These are phyloP conservation scores for Coemansia sp. DNA, from an alignment of 192 early-diverging fungal species.

Conservation along the genomic window DNA sequence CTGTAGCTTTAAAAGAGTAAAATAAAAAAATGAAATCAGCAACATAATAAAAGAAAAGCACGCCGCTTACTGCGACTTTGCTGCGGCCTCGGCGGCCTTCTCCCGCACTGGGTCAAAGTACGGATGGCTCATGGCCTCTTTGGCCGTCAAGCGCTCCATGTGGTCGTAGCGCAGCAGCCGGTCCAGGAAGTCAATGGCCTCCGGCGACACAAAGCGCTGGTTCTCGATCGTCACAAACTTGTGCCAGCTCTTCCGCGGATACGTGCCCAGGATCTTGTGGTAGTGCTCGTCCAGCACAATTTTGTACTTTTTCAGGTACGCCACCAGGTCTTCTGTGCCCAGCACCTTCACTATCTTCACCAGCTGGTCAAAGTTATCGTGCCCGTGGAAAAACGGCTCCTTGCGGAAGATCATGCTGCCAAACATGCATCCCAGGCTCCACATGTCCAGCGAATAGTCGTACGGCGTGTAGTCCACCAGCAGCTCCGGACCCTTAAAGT, in stretches of 20 bases:
- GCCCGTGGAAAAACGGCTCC: slow-evolving; percentile 99
- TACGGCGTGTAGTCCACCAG: slow-evolving; percentile 98
- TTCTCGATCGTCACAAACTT: slow-evolving; percentile 85
- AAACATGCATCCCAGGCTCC: slow-evolving; percentile 99
- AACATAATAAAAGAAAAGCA: not conserved
- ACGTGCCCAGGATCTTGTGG: slow-evolving; percentile 89
- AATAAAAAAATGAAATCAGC: not conserved
- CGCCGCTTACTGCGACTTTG: not conserved
- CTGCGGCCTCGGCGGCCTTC: slow-evolving; percentile 21
- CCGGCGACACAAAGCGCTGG: slow-evolving; percentile 74
- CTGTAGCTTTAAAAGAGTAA: not conserved
- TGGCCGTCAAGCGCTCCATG: slow-evolving; percentile 81
- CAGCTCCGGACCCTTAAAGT: slow-evolving; percentile 98
- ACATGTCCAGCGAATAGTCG: slow-evolving; percentile 99
- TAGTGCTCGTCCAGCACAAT: slow-evolving; percentile 89
- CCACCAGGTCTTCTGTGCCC: slow-evolving; percentile 92
- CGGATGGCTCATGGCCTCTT: slow-evolving; percentile 87
- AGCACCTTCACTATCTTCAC: slow-evolving; percentile 98
- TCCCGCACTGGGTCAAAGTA: slow-evolving; percentile 67
- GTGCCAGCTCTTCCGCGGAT: slow-evolving; percentile 84
- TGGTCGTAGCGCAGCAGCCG: slow-evolving; percentile 91
- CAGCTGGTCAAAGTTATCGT: slow-evolving; percentile 98
- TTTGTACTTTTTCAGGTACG: slow-evolving; percentile 94
- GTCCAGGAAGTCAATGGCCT: slow-evolving; percentile 89
- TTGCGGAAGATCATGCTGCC: slow-evolving; percentile 99